Percentiles rank a stretch among this genome's conserved stretches.
These are phyloP conservation scores for Paramecium octaurelia DNA, from an alignment of 73 alveolate genomes.

Conservation along the genomic window DNA sequence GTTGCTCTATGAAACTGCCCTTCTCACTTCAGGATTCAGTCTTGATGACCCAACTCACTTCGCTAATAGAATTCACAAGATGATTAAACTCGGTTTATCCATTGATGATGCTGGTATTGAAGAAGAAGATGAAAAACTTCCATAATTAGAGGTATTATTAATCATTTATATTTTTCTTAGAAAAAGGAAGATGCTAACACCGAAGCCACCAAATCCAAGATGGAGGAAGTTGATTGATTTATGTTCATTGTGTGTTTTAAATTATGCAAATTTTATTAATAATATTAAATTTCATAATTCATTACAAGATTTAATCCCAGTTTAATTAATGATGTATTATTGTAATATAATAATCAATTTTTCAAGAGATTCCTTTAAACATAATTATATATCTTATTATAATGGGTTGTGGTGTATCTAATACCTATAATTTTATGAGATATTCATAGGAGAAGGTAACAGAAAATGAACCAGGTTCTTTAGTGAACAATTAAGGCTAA, in stretches of 20 bases:
- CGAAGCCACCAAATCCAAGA: conserved; percentile 77
- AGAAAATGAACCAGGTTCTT: conserved; percentile 51
- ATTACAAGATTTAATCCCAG: background rate
- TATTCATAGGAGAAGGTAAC: conserved; percentile 58
- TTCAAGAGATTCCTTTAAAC: background rate
- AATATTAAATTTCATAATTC: background rate
- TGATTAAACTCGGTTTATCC: conserved; percentile 98
- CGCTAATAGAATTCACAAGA: conserved; percentile 99
- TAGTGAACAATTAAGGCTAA: conserved; percentile 61
- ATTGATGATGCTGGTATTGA: conserved; percentile 82
- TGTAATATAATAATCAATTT: background rate
- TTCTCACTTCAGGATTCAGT: conserved; percentile 98
- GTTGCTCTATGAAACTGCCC: conserved; percentile 98
- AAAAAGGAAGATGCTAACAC: conserved; percentile 72
- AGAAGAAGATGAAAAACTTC: conserved; percentile 66
- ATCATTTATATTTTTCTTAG: conserved; percentile 50
- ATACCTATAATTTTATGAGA: background rate
- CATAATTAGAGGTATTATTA: conserved; percentile 54
- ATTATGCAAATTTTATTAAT: background rate
- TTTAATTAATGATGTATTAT: background rate
- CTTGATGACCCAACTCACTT: conserved; percentile 97
- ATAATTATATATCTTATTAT: background rate
- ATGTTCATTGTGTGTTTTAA: background rate
- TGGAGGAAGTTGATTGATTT: conserved; percentile 86
- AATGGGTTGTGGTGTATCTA: conserved; percentile 42